Evolutionary conservation across 2,329 filamentous ascomycete species (phyloP).

Genomic region (Chalaropsis ovoidea): DNA sequence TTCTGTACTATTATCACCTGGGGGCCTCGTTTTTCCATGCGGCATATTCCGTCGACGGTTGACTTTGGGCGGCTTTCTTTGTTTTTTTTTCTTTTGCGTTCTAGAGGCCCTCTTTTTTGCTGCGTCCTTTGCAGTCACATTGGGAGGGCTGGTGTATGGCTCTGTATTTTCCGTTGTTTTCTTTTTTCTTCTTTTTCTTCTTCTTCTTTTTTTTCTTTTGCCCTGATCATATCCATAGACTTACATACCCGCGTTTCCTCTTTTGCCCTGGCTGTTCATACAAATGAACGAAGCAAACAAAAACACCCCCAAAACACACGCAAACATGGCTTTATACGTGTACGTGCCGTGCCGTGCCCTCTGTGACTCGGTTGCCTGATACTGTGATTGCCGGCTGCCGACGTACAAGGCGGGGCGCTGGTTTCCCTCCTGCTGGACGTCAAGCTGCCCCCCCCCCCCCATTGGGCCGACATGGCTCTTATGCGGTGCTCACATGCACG

Average conservation of each 20-base stretch:
- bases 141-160: background rate
- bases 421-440: background rate
- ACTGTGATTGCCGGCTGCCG: background rate
- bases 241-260: conserved; percentile 5
- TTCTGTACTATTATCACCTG: background rate
- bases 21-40: background rate
- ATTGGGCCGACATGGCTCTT: conserved; percentile 4
- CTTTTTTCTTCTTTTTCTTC: background rate
- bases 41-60: background rate
- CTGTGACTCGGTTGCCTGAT: background rate
- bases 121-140: no score
- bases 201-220: background rate
- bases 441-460: background rate
- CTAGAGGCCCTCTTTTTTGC: background rate
- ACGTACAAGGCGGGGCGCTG: background rate
- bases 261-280: background rate
- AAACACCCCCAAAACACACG: no score
- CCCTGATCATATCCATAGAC: conserved; percentile 7
- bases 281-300: background rate
- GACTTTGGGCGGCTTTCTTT: background rate
- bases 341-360: no score
- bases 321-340: background rate
- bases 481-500: conserved; percentile 7
- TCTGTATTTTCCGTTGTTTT: background rate
- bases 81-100: background rate